A percentile compares a stretch with the other conserved stretches of the same genome.
phyloP scores from a whole-genome alignment of 495 filamentous ascomycete species.

The Penicillium herquei region DNA sequence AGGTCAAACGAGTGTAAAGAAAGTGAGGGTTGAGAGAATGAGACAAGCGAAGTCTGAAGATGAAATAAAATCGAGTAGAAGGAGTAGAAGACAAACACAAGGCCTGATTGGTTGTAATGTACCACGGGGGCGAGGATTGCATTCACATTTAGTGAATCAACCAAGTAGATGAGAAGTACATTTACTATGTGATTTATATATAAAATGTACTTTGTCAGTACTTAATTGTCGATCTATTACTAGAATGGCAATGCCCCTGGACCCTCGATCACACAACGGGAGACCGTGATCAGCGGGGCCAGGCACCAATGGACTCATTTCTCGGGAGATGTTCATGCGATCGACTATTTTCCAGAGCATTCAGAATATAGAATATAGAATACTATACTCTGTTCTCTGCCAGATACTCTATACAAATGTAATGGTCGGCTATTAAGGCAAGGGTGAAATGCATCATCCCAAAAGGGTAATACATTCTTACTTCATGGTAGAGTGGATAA shows the following conservation, averaged over 20 bases:
- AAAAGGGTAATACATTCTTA: no score
- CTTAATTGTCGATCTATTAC: background rate
- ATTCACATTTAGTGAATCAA: background rate
- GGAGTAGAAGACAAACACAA: background rate
- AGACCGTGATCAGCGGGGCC: constrained; percentile 1
- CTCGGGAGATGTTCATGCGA: no score
- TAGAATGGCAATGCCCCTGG: background rate
- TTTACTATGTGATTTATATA: background rate
- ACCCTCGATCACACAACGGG: background rate
- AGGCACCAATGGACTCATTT: background rate
- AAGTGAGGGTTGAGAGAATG: background rate
- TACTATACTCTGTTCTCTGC: background rate
- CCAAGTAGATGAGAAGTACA: background rate
- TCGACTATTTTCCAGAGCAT: no score
- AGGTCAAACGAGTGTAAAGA: background rate
- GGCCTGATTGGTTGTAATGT: no score
- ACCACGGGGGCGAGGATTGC: background rate
- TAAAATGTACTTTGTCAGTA: background rate
- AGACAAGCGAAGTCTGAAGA: no score
- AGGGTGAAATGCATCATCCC: no score
- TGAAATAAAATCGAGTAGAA: background rate
- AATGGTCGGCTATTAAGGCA: no score
- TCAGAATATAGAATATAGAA: no score
- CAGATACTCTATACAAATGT: no score
- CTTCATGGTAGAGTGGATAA: no score